Percentiles rank a stretch among this genome's conserved stretches.
Evolutionary conservation across 169 alveolate species (phyloP).

Genomic region (Amoebophrya sp.): DNA sequence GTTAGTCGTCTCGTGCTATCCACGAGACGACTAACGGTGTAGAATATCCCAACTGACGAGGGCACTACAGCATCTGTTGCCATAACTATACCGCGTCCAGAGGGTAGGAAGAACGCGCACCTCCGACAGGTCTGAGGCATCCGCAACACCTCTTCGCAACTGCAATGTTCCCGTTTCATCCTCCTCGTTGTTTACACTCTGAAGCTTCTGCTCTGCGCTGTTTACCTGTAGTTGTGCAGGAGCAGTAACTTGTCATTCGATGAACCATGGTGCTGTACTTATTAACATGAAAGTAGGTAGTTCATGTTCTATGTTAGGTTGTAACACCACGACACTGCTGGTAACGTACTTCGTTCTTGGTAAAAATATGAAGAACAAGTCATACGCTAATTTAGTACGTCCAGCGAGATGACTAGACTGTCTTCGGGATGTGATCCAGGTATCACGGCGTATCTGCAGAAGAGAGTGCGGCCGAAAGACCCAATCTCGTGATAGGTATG

Average conservation of each 20-base stretch:
- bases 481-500: not conserved
- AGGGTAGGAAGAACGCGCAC: not conserved
- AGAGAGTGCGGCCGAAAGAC: not conserved
- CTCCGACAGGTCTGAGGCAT: not conserved
- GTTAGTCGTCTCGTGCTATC: too few relatives aligned
- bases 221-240: not conserved
- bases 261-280: not conserved
- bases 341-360: not conserved
- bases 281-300: not conserved
- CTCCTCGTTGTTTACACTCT: not conserved
- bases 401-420: not conserved
- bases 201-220: constrained; percentile 8
- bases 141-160: not conserved
- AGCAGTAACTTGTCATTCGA: not conserved
- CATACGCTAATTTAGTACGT: not conserved
- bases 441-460: constrained; percentile 20
- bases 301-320: not conserved
- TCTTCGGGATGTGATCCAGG: not conserved
- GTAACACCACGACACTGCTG: not conserved
- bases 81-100: not conserved
- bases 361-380: not conserved
- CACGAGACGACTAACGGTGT: too few relatives aligned
- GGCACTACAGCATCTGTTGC: too few relatives aligned
- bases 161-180: not conserved
- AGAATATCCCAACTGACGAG: too few relatives aligned